These are phyloP conservation scores for Bipolaris bicolor DNA, from an alignment of 2,329 filamentous ascomycete species.

Conservation along the genomic window DNA sequence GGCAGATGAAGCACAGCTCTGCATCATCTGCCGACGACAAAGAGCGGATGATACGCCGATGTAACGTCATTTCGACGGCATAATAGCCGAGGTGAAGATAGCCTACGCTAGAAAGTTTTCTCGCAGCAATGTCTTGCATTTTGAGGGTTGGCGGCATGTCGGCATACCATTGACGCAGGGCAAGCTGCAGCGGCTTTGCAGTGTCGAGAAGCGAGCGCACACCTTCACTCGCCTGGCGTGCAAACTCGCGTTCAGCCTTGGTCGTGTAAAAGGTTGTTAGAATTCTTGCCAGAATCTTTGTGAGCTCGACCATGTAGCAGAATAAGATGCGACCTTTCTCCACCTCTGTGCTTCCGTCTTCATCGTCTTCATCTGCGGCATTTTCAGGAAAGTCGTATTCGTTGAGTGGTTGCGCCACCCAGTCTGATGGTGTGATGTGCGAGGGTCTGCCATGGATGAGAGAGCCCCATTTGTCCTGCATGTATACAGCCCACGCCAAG, in stretches of 20 bases:
- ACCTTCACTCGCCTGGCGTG: conserved; percentile 50
- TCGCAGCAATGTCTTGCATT: conserved; percentile 52
- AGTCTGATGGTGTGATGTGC: conserved; percentile 61
- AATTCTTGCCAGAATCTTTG: conserved; percentile 59
- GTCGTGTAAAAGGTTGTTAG: conserved; percentile 60
- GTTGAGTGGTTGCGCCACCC: conserved; percentile 58
- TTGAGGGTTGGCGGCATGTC: conserved; percentile 56
- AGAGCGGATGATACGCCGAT: conserved; percentile 51
- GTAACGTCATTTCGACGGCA: conserved; percentile 54
- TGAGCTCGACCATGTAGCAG: conserved; percentile 59
- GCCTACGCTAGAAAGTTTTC: conserved; percentile 40
- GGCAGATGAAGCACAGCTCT: conserved; percentile 48
- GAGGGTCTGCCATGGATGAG: conserved; percentile 64
- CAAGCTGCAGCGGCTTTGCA: conserved; percentile 61
- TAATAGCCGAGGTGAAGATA: conserved; percentile 56
- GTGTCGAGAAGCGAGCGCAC: conserved; percentile 59
- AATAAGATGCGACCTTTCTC: conserved; percentile 52
- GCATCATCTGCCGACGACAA: conserved; percentile 37
- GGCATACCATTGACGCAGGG: conserved; percentile 60
- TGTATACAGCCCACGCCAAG: conserved; percentile 68
- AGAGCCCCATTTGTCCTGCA: conserved; percentile 69
- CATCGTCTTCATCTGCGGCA: conserved; percentile 41
- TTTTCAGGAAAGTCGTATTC: conserved; percentile 54
- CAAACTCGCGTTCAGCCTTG: conserved; percentile 54
- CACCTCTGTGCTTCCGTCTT: conserved; percentile 44